phyloP scores from a whole-genome alignment of 2,329 filamentous ascomycete genomes.

The Ascochyta koolunga region DNA sequence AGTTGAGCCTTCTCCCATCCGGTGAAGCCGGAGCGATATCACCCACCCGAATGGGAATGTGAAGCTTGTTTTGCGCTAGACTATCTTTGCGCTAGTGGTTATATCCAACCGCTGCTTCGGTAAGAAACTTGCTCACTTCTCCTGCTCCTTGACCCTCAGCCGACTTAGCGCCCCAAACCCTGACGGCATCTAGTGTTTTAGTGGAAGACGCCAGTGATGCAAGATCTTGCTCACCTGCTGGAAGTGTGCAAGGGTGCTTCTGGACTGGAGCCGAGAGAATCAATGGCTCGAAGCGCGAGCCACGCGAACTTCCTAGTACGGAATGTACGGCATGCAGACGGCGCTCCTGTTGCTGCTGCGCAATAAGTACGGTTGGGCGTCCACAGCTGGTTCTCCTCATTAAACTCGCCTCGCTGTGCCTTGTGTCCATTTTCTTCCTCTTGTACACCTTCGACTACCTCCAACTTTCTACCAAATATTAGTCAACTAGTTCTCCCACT shows the following conservation, averaged over 20 bases:
- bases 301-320: slow-evolving; percentile 28
- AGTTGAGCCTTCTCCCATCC: not conserved
- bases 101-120: slow-evolving; percentile 24
- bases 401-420: not conserved
- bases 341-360: slow-evolving; percentile 18
- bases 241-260: slow-evolving; percentile 19
- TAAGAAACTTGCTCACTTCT: slow-evolving; percentile 43
- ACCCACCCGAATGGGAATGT: not conserved
- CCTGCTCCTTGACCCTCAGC: slow-evolving; percentile 16
- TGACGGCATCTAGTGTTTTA: slow-evolving; percentile 18
- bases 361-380: slow-evolving; percentile 38
- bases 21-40: slow-evolving; percentile 2
- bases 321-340: slow-evolving; percentile 35
- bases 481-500: not conserved
- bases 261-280: slow-evolving; percentile 19
- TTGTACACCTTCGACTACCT: not conserved
- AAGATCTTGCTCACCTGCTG: slow-evolving; percentile 31
- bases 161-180: slow-evolving; percentile 10
- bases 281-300: slow-evolving; percentile 30
- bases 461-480: not conserved
- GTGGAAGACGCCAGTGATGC: slow-evolving; percentile 23
- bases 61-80: slow-evolving; percentile 7
- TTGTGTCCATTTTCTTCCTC: not conserved
- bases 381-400: slow-evolving; percentile 14
- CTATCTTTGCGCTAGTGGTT: slow-evolving; percentile 26